Evolutionary conservation across 2,329 filamentous ascomycete genomes (phyloP), one percentile per base, ranked within the genome.

Genomic region (Plenodomus tracheiphilus): DNA sequence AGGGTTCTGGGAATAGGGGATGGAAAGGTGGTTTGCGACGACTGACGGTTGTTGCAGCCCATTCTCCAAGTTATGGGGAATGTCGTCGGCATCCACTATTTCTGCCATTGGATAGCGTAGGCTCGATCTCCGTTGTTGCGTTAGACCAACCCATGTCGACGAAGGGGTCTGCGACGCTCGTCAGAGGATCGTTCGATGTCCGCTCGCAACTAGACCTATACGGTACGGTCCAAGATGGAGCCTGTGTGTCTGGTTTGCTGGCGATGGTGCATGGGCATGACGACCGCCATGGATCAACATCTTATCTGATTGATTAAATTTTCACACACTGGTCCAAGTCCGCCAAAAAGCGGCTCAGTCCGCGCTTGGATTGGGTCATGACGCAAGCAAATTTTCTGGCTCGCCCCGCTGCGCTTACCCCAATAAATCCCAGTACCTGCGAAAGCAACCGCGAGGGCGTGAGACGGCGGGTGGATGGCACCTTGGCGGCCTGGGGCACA

Each of bases 121-220:
- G 50, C 47, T 53, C 44, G 49, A 42, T 49, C 53, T 59, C 50
- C 53, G 50, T 45, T 45, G 39, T 44, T 58, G 49, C 43, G 46
- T 51, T 45, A 50, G 44, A 53, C 45, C 41, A 40, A 56, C 47
- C 55, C 61, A 58, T 64, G 53, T 59, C 49, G 19, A 52, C 46
- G 45, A 49, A 43, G 28, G 49, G 45, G 49, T 45, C 51, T 59
- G 53, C 59, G 50, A 52, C 39, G 38, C 60, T 64, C 58, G 56
- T 56, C 51, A 64, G 59, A 70, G 49, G 43, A 61, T 69, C 57
- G 58, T 61, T 59, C 62, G 64, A 68, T 56, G 44, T 41, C 39
- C 44, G 19, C 53, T 56, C 51, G 59, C 51, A 48, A 56, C 47
- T 46, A 53, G 54, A 48, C 43, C 48, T 47, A 54, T 41, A 47